phyloP scores from a whole-genome alignment of 1,139 yeast genomes.

The Candida dubliniensis region DNA sequence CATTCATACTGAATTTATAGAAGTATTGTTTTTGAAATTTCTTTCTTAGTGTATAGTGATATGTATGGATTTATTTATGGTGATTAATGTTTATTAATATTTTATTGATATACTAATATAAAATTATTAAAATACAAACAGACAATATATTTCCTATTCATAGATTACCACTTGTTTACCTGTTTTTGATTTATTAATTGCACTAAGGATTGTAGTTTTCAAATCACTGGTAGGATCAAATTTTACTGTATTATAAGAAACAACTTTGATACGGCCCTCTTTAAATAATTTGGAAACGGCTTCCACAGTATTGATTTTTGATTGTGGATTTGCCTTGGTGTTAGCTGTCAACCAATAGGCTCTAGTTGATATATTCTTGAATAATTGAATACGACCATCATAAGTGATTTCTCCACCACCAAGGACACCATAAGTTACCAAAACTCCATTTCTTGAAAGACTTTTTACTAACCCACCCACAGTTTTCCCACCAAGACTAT shows the following conservation, averaged over 20 bases:
- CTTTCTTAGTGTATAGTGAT: too few species aligned
- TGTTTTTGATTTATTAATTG: conserved; percentile 40
- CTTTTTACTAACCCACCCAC: conserved; percentile 24
- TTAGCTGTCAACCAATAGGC: conserved; percentile 90
- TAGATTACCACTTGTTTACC: conserved; percentile 39
- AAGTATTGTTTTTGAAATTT: too few species aligned
- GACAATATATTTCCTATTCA: conserved; percentile 9
- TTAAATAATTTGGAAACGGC: conserved; percentile 62
- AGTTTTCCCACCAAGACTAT: conserved; percentile 32
- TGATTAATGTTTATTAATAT: too few species aligned
- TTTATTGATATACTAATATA: neutral
- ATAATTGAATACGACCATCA: conserved; percentile 35
- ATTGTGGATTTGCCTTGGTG: conserved; percentile 57
- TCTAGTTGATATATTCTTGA: conserved; percentile 72
- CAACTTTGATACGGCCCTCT: conserved; percentile 54
- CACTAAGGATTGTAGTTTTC: conserved; percentile 45
- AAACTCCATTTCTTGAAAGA: conserved; percentile 25
- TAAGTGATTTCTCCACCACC: conserved; percentile 50
- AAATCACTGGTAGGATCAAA: conserved; percentile 49
- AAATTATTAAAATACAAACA: neutral
- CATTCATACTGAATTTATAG: neutral
- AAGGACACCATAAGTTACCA: conserved; percentile 32
- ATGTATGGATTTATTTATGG: too few species aligned
- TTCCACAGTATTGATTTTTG: conserved; percentile 56
- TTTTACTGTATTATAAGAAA: conserved; percentile 39